Evolutionary conservation across 163 green algal genomes (phyloP), one percentile per base, ranked within the genome.

Genomic region (Chlamydomonas reinhardtii): DNA sequence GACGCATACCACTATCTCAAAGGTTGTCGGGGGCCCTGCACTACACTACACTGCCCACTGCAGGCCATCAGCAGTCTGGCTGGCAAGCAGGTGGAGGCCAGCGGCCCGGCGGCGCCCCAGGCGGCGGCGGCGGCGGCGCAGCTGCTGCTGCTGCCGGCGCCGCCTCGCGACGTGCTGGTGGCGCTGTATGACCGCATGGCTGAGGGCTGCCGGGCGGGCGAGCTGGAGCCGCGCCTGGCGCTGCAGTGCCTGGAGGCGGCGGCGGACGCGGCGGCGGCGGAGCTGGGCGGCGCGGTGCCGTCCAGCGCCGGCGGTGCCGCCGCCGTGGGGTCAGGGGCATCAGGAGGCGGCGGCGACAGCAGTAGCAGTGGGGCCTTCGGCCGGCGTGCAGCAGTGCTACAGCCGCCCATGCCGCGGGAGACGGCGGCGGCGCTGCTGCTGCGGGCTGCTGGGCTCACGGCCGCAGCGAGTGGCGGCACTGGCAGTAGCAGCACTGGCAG

Each of bases 211-310:
- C 1, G 17, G 34, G 32, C 2, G 2, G 76, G 25, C 48, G 19
- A 6, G 8, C 31, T 85, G 17, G 78, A 76, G 66, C 66, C 78
- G 52, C 66, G 66, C 48, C 48, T 61, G n/a, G 78, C 78, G 9
- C 66, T 85, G 31, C 66, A 48, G 11, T 85, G 78, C 43, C 66
- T 85, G 78, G 66, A 85, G 48, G 64, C 62, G 5, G 76, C 76
- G 27, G 76, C 71, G 35, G 74, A n/a, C 16, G n/a, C 52, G 54
- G 54, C 24, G 61, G 61, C 61, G 61, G 3, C 24, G 17, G 61
- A 66, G 61, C 24, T n/a, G 61, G 61, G 61, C 52, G 74, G 74
- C n/a, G 59, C 59, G 59, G 15, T 79, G 74, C n/a, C 48, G 74
- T 56, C 48, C 12, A 56, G 48, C 48, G 48, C 48, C 48, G 48